Conservation (phyloP, 805 yeast genomes). For the Yueomyces sp. region DNA sequence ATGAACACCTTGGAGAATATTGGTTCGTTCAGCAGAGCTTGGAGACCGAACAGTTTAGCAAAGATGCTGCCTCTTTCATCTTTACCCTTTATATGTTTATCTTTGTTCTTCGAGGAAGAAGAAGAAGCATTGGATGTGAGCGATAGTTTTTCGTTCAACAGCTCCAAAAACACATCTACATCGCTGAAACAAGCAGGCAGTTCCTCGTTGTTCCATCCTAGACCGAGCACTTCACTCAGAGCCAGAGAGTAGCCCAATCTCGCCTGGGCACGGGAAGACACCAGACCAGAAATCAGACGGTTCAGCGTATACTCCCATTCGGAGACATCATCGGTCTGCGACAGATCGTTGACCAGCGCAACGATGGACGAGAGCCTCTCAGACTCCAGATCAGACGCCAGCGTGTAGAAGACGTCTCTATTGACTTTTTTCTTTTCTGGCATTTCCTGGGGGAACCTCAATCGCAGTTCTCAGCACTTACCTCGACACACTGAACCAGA, state of each 20-base stretch:
- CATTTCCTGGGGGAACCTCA: too few relatives aligned
- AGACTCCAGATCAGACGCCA: slow-evolving; percentile 62
- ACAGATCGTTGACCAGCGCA: slow-evolving; percentile 20
- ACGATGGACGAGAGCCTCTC: slow-evolving; percentile 69
- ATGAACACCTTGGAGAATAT: slow-evolving; percentile 18
- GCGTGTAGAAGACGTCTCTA: slow-evolving; percentile 61
- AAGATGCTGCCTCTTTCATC: slow-evolving; percentile 70
- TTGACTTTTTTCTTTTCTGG: slow-evolving; percentile 27
- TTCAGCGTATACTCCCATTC: slow-evolving; percentile 79
- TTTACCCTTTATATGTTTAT: slow-evolving; percentile 49
- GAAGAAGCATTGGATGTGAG: slow-evolving; percentile 11
- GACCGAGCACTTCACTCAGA: slow-evolving; percentile 48
- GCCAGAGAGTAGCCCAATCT: slow-evolving; percentile 84
- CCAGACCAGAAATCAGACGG: slow-evolving; percentile 67
- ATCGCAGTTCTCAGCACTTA: too few relatives aligned
- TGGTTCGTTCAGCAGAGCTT: slow-evolving; percentile 50
- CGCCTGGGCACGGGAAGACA: slow-evolving; percentile 73
- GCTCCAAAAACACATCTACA: slow-evolving; percentile 12
- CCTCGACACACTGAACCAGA: too few relatives aligned
- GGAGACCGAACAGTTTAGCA: slow-evolving; percentile 78
- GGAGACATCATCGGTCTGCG: slow-evolving; percentile 21
- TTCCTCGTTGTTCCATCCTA: slow-evolving; percentile 18
- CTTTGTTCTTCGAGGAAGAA: slow-evolving; percentile 26
- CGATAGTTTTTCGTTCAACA: slow-evolving; percentile 16
- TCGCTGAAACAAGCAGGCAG: slow-evolving; percentile 9